phyloP scores from a whole-genome alignment of 2,329 filamentous ascomycete species.

The Penicillium freii region DNA sequence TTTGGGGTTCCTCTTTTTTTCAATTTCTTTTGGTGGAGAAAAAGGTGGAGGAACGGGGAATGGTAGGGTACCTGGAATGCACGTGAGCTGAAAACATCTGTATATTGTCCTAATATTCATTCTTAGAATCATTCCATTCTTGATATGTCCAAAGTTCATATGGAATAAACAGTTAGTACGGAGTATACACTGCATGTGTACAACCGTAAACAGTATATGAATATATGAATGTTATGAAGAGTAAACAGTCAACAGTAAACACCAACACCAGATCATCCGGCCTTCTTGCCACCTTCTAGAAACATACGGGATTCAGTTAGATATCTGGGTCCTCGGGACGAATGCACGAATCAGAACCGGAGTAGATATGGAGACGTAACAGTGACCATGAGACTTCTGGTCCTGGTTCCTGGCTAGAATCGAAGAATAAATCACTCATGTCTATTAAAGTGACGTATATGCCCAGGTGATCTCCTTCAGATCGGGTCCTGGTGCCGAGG shows the following conservation, averaged over 20 bases:
- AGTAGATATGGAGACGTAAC: background rate
- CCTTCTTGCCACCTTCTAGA: conserved; percentile 27
- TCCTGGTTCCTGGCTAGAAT: background rate
- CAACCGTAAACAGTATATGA: background rate
- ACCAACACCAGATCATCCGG: conserved; percentile 12
- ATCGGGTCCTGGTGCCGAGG: background rate
- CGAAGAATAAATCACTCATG: conserved; percentile 2
- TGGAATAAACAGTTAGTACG: background rate
- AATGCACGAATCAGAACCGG: conserved; percentile 16
- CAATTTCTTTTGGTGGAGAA: conserved; percentile 18
- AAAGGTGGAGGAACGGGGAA: conserved; percentile 24
- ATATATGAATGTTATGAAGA: conserved; percentile 5
- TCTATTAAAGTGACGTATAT: background rate
- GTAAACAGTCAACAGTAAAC: background rate
- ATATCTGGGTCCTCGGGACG: conserved; percentile 9
- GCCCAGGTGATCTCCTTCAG: background rate
- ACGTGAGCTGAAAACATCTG: conserved; percentile 19
- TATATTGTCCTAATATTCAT: background rate
- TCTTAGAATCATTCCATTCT: background rate
- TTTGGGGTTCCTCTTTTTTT: conserved; percentile 16
- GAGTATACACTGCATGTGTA: background rate
- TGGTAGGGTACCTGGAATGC: conserved; percentile 10
- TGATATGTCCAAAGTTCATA: background rate
- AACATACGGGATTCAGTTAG: conserved; percentile 19
- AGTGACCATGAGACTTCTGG: background rate